Base-by-base conservation (phyloP, 129 eudicot species). In the Helichrysum umbraculigerum region DNA sequence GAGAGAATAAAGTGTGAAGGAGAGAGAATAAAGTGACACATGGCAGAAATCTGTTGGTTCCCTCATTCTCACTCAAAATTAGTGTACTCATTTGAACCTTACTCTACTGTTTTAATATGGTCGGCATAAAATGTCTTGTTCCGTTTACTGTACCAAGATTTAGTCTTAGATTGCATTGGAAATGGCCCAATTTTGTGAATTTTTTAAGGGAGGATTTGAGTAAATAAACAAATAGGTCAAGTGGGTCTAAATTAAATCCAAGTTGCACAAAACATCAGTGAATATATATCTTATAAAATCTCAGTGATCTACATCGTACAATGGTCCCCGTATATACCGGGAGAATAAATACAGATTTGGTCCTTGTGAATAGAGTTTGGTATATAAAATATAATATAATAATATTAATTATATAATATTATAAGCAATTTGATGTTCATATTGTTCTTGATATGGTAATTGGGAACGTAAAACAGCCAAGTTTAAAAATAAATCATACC, bases 81-180 rank as follows among this genome's bases (percentile, higher is more conserved):
- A n/a, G n/a, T n/a, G n/a, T n/a, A n/a, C n/a, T n/a, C n/a, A n/a
- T n/a, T n/a, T n/a, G n/a, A n/a, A n/a, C n/a, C n/a, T n/a, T n/a
- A n/a, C n/a, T n/a, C 51, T 76, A 66, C 73, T 33, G 20, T 61
- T 74, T 66, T 35, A 76, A 76, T 52, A 12, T 51, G 66, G 79
- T 76, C 73, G 65, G 79, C 70, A 65, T 12, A 11, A 64, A 50
- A 47, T 33, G 70, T 12, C 56, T 75, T 47, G 10, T 9, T 62
- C 51, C 62, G 42, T 28, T 61, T 65, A 76, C 65, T 25, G 73
- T 63, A 52, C 35, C 25, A 65, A 63, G 56, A 76, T 76, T 30
- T 76, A 66, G 35, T 63, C 21, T 65, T 61, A 28, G 61, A 75
- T 75, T 44, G 47, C 32, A 44, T 63, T 44, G 71, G 69, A 74